A percentile compares a stretch with the other conserved stretches of the same genome.
Conservation (phyloP, 306 rosid genomes). For the Pyrus communis region DNA sequence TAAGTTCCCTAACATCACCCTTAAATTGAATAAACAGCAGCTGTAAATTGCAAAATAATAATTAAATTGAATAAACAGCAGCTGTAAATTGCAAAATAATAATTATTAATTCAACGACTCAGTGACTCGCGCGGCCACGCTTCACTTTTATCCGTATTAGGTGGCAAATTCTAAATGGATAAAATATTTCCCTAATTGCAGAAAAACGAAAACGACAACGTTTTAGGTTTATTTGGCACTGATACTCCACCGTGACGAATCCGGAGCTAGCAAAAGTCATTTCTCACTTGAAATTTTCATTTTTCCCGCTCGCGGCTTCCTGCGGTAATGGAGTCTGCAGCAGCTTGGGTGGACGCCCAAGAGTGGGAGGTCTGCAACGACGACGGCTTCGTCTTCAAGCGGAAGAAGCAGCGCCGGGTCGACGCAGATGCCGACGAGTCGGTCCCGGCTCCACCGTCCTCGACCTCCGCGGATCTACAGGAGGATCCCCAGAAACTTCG, state of each 20-base stretch:
- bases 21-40: too few species aligned
- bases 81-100: too few species aligned
- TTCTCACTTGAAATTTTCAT: background rate
- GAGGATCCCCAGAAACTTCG: conserved; percentile 21
- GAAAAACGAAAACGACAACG: background rate
- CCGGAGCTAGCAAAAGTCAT: background rate
- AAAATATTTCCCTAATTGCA: too few species aligned
- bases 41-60: too few species aligned
- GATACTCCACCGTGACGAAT: background rate
- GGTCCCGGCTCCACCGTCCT: background rate
- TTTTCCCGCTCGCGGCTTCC: conserved; percentile 3
- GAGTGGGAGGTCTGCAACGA: conserved; percentile 69
- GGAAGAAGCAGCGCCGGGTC: conserved; percentile 39
- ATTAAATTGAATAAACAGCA: too few species aligned
- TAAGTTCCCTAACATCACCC: rapidly evolving
- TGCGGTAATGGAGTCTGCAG: conserved; percentile 26
- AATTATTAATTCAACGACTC: too few species aligned
- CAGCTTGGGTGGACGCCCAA: conserved; percentile 26
- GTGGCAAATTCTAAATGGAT: too few species aligned
- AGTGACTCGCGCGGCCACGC: too few species aligned
- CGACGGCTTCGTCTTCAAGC: conserved; percentile 72
- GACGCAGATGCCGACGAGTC: conserved; percentile 7
- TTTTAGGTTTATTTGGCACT: background rate
- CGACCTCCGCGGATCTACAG: conserved; percentile 10
- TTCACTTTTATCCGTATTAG: too few species aligned